Conservation (phyloP, 1,284 basidiomycete species). For the Boletus semigastroideus region DNA sequence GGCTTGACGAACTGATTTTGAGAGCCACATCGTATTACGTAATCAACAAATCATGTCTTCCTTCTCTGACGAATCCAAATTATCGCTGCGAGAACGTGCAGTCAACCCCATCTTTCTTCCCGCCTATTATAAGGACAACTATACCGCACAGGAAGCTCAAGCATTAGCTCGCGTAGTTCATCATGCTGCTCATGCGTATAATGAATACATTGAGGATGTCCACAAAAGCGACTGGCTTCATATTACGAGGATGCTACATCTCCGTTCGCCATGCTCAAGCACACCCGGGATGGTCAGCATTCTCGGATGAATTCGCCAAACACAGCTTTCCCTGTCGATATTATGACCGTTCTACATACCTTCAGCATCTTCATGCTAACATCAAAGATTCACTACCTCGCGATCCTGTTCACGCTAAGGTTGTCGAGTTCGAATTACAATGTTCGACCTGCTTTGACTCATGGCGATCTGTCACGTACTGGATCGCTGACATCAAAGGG, state of each 20-base stretch:
- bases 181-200: neutral
- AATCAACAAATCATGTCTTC: no score
- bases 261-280: neutral
- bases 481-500: neutral
- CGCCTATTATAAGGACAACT: no score
- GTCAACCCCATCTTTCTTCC: no score
- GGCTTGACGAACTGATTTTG: no score
- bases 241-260: neutral
- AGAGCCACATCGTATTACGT: no score
- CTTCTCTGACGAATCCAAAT: no score
- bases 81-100: no score
- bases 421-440: neutral
- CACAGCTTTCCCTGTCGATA: slow-evolving; percentile 9
- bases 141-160: no score
- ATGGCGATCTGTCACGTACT: neutral
- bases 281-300: neutral
- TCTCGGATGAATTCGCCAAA: slow-evolving; percentile 22
- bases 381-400: neutral
- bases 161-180: neutral
- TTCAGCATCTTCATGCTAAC: neutral
- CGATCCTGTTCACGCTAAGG: neutral
- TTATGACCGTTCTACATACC: neutral
- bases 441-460: neutral
- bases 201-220: neutral
- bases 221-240: neutral